Conservation (phyloP, 257 asterid species). For the Lycium barbarum region DNA sequence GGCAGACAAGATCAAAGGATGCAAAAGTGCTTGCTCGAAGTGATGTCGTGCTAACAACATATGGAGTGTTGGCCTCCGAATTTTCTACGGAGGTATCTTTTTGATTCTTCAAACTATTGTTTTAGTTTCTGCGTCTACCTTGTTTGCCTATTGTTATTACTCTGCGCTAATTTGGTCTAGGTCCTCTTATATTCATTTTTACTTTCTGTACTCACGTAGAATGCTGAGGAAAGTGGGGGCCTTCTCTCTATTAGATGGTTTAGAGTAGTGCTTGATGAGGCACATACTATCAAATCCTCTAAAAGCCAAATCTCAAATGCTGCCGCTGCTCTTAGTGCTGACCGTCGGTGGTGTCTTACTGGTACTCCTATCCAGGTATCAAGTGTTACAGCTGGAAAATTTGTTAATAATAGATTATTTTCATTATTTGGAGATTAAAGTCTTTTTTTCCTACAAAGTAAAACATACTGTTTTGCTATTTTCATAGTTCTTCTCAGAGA, state of each 20-base stretch:
- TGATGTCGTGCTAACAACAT: slow-evolving; percentile 89
- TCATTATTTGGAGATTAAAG: slow-evolving; percentile 8
- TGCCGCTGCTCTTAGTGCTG: slow-evolving; percentile 86
- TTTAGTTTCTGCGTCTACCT: background rate
- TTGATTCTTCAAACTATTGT: slow-evolving; percentile 30
- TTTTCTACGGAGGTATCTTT: slow-evolving; percentile 75
- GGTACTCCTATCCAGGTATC: slow-evolving; percentile 98
- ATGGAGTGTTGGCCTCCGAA: slow-evolving; percentile 94
- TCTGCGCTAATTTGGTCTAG: slow-evolving; percentile 13
- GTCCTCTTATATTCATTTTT: slow-evolving; percentile 11
- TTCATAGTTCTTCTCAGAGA: background rate
- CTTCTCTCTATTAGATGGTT: slow-evolving; percentile 85
- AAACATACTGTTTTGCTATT: background rate
- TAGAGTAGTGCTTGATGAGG: slow-evolving; percentile 96
- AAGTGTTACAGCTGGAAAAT: background rate
- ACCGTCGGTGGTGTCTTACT: slow-evolving; percentile 96
- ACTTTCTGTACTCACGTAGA: slow-evolving; percentile 47
- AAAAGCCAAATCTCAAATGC: slow-evolving; percentile 95
- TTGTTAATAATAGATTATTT: background rate
- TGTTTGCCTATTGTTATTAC: background rate
- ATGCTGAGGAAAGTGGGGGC: slow-evolving; percentile 77
- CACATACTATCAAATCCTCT: slow-evolving; percentile 93
- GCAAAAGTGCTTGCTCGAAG: slow-evolving; percentile 72
- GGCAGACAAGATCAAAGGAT: slow-evolving; percentile 90
- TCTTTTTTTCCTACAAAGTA: slow-evolving; percentile 5